Conservation (phyloP, 1,139 yeast genomes). For the Schizosaccharomyces versatilis region DNA sequence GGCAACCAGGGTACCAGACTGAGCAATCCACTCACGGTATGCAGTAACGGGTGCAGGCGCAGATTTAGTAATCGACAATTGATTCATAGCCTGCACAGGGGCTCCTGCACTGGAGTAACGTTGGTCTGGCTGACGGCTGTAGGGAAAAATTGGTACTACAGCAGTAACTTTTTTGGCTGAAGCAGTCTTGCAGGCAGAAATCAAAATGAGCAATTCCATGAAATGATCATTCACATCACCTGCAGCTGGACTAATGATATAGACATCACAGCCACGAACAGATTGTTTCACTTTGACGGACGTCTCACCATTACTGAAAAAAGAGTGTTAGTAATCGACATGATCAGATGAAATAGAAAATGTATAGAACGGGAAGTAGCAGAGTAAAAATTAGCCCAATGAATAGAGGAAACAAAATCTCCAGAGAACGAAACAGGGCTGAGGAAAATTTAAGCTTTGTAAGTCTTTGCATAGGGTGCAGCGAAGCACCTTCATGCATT, state of each 20-base stretch:
- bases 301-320: conserved; percentile 39
- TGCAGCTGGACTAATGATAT: conserved; percentile 78
- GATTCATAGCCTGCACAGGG: conserved; percentile 25
- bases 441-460: no score
- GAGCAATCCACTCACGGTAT: conserved; percentile 87
- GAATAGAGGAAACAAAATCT: no score
- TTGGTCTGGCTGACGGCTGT: conserved; percentile 90
- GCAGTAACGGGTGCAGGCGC: conserved; percentile 29
- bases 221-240: conserved; percentile 76
- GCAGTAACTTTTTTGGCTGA: conserved; percentile 90
- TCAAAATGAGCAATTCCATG: conserved; percentile 70
- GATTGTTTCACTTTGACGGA: conserved; percentile 85
- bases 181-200: conserved; percentile 88
- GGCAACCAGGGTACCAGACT: conserved; percentile 62
- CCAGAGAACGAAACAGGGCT: no score
- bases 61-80: conserved; percentile 2
- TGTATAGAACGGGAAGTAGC: not conserved
- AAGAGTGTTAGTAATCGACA: not conserved
- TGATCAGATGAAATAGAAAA: not conserved
- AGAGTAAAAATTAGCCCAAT: no score
- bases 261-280: conserved; percentile 87
- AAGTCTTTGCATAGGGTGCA: not conserved
- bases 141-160: conserved; percentile 85
- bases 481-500: no score
- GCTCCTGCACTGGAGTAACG: conserved; percentile 61